Conservation (phyloP, 2,329 filamentous ascomycete genomes). For the Bimuria novae-zelandiae region DNA sequence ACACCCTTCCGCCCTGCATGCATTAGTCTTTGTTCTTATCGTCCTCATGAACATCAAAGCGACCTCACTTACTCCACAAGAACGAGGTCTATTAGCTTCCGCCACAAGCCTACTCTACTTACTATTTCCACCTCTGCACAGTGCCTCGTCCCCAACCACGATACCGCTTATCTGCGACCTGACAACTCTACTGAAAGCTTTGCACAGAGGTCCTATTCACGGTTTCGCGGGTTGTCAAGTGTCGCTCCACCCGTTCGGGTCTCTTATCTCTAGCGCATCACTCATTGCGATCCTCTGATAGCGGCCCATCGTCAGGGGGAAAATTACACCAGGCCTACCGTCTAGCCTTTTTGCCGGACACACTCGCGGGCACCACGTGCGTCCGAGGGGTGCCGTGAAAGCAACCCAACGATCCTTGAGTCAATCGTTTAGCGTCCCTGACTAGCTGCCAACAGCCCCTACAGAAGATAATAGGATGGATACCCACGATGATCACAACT, state of each 20-base stretch:
- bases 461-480: slow-evolving; percentile 23
- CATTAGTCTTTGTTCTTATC: slow-evolving; percentile 5
- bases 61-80: neutral
- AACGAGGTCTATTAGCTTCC: slow-evolving; percentile 1
- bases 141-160: too few relatives aligned
- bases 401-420: neutral
- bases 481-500: slow-evolving; percentile 13
- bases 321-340: neutral
- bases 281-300: neutral
- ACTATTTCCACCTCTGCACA: neutral
- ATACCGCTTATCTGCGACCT: slow-evolving; percentile 2
- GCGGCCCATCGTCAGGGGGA: neutral
- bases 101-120: neutral
- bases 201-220: neutral
- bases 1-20: slow-evolving; percentile 3
- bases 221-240: too few relatives aligned
- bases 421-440: slow-evolving; percentile 2
- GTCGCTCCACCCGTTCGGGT: neutral
- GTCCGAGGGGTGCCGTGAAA: neutral
- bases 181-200: neutral
- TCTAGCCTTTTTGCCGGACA: neutral
- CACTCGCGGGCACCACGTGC: slow-evolving; percentile 6
- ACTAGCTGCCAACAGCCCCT: slow-evolving; percentile 6
- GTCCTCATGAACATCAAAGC: neutral
- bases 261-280: neutral